Evolutionary conservation across 805 yeast genomes (phyloP).

Genomic region (Candida montana): DNA sequence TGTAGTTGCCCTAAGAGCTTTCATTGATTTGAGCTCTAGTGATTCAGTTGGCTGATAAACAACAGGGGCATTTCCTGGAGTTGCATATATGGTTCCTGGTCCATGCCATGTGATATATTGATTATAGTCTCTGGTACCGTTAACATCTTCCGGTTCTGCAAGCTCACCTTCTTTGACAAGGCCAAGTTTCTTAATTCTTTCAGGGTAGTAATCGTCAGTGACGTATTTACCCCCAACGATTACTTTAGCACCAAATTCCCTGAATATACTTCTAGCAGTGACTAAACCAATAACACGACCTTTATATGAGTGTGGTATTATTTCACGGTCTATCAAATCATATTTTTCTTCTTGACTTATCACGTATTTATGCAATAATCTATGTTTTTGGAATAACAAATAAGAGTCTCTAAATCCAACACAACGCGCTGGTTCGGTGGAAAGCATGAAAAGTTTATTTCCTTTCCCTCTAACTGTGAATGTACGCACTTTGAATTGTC

Average conservation of each 20-base stretch:
- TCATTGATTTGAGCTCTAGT: constrained; percentile 21
- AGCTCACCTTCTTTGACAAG: constrained; percentile 68
- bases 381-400: constrained; percentile 81
- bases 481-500: constrained; percentile 67
- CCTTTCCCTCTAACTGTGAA: constrained; percentile 60
- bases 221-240: constrained; percentile 75
- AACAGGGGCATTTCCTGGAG: constrained; percentile 9
- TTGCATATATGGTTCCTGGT: constrained; percentile 37
- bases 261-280: constrained; percentile 81
- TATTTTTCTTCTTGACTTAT: constrained; percentile 73
- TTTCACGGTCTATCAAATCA: constrained; percentile 73
- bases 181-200: constrained; percentile 40
- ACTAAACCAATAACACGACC: constrained; percentile 87
- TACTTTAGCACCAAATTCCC: constrained; percentile 88
- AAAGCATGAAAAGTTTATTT: constrained; percentile 73
- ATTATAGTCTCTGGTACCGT: constrained; percentile 40
- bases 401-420: constrained; percentile 93
- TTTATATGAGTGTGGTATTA: constrained; percentile 85
- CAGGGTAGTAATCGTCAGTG: constrained; percentile 83
- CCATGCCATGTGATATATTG: constrained; percentile 54
- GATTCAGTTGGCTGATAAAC: constrained; percentile 14
- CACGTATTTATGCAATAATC: constrained; percentile 65
- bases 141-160: constrained; percentile 58
- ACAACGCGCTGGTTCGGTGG: constrained; percentile 94
- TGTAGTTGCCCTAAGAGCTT: constrained; percentile 16